Conservation (phyloP, 768 basidiomycete species). For the Leucogyrophana mollusca region DNA sequence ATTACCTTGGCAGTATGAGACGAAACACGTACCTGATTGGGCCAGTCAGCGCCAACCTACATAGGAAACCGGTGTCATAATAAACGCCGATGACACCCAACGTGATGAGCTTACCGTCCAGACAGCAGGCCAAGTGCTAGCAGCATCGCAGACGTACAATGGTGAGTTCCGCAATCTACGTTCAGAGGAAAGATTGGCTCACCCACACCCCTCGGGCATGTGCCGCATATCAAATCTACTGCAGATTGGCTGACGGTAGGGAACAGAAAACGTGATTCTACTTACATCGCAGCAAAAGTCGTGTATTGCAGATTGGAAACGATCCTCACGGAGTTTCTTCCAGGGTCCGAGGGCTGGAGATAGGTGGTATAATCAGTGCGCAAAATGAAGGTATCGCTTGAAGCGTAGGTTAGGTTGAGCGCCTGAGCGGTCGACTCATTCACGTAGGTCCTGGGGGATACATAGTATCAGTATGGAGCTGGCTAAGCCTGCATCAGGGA, state of each 20-base stretch:
- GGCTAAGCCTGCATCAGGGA: background rate
- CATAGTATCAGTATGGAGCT: background rate
- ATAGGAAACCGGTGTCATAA: background rate
- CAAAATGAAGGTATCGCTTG: slow-evolving; percentile 24
- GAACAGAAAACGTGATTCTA: background rate
- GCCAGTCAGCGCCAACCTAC: slow-evolving; percentile 12
- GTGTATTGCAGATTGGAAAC: slow-evolving; percentile 18
- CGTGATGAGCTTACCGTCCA: background rate
- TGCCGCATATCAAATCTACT: slow-evolving; percentile 28
- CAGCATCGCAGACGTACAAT: too few relatives aligned
- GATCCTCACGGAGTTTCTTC: slow-evolving; percentile 30
- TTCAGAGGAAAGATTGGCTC: background rate
- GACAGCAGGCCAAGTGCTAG: slow-evolving; percentile 25
- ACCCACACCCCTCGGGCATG: slow-evolving; percentile 32
- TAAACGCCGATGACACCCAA: background rate
- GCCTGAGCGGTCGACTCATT: slow-evolving; percentile 19
- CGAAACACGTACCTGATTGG: slow-evolving; percentile 7
- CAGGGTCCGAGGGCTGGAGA: slow-evolving; percentile 18
- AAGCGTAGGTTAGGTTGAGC: slow-evolving; percentile 29
- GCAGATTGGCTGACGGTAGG: background rate
- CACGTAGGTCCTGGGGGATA: slow-evolving; percentile 23
- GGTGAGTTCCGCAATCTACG: too few relatives aligned
- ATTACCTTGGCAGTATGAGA: background rate
- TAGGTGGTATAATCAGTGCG: slow-evolving; percentile 26
- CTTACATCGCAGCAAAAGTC: slow-evolving; percentile 18